phyloP scores from a whole-genome alignment of 2,329 filamentous ascomycete genomes.

The Rhinocladiella mackenziei region DNA sequence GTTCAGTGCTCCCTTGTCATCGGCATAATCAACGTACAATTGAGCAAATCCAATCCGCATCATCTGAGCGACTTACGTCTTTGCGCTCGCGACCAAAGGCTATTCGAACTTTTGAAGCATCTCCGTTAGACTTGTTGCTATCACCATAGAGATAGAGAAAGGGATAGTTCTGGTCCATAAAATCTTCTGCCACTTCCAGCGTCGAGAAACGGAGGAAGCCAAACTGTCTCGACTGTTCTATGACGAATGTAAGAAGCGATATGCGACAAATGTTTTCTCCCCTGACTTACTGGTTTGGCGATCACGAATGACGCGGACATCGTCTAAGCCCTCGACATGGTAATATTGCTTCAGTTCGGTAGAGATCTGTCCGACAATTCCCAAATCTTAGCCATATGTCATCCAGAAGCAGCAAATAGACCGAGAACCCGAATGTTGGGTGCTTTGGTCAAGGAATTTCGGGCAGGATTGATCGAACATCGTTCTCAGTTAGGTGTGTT shows the following conservation, averaged over 20 bases:
- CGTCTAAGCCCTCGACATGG: constrained; percentile 51
- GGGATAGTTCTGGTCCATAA: constrained; percentile 52
- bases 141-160: constrained; percentile 47
- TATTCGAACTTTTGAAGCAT: constrained; percentile 47
- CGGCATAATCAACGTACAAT: constrained; percentile 10
- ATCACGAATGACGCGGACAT: constrained; percentile 56
- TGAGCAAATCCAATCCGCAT: constrained; percentile 55
- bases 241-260: constrained; percentile 3
- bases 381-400: constrained; percentile 26
- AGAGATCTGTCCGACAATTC: constrained; percentile 49
- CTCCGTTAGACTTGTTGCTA: constrained; percentile 36
- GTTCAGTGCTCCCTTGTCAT: not conserved
- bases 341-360: constrained; percentile 53
- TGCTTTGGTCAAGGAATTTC: constrained; percentile 24
- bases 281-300: constrained; percentile 50
- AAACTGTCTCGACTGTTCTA: constrained; percentile 54
- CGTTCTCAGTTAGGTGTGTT: constrained; percentile 48
- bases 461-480: constrained; percentile 44
- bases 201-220: constrained; percentile 54
- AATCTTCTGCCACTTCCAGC: constrained; percentile 48
- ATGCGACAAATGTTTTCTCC: too few relatives aligned
- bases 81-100: constrained; percentile 53
- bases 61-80: constrained; percentile 46
- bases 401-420: constrained; percentile 19
- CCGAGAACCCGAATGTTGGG: constrained; percentile 11